Base-by-base conservation (phyloP, 169 alveolate species). In the Cryptosporidium andersoni region DNA sequence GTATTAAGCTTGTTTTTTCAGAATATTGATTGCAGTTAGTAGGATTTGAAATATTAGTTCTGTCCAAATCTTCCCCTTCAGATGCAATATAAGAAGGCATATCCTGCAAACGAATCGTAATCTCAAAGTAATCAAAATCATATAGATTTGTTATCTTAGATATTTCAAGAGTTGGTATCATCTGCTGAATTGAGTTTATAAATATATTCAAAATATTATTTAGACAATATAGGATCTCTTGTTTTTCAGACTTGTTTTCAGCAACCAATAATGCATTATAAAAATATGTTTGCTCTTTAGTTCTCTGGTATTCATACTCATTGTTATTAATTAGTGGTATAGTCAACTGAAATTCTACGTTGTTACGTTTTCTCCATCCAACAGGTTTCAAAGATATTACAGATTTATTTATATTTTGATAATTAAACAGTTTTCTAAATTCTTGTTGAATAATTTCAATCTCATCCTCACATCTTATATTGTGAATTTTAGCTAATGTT, bases 41-140 rank as follows among this genome's bases (percentile, higher is more conserved):
- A 67, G 16, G 45, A 60, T 60, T 34, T 37, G 25, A 9, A 45
- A 58, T 62, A 25, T 40, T 55, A 6, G 42, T 74, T 1, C 43
- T 12, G 39, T 48, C 64, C 43, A 74, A 74, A 60, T 74, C 74
- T 25, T 74, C 85, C 9, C 85, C 85, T 56, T 74, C 74, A 16
- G 67, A 42, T 9, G 85, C 55, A 40, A 74, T 58, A 74, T 74
- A 74, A 14, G 85, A 74, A 34, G 67, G 85, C 85, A 74, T 74
- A 5, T 45, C 60, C n/a, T 74, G 43, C 60, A 58, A 34, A 40
- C 85, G 67, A 7, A 74, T 42, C 2, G 85, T 74, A 11, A 74
- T 68, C 39, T 74, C 85, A 14, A 74, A 74, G 45, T 34, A 74
- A 42, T 6, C 37, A 74, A 58, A 55, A 45, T 47, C 60, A 12